phyloP scores from a whole-genome alignment of 257 asterid genomes.

The Gardenia jasminoides region DNA sequence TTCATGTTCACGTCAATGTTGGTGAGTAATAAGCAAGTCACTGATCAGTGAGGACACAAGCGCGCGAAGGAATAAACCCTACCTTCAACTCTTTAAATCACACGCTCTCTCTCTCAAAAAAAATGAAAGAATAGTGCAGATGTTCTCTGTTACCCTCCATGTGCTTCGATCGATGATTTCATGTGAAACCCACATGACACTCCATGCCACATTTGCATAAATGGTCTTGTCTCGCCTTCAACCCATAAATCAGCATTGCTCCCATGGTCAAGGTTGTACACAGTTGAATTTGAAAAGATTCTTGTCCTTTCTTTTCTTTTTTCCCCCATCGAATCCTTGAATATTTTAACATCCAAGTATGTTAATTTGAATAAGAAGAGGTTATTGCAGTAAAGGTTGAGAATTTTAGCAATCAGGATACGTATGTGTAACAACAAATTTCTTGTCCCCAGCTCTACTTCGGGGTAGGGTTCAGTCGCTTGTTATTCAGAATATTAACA shows the following conservation, averaged over 20 bases:
- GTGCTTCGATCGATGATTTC: slow-evolving; percentile 29
- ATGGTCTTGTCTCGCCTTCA: slow-evolving; percentile 24
- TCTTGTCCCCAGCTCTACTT: not conserved
- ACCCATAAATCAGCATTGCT: not conserved
- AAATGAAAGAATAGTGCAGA: slow-evolving; percentile 24
- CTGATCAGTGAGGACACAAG: not conserved
- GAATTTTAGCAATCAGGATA: not conserved
- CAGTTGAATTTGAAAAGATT: not conserved
- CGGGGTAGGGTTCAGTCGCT: not conserved
- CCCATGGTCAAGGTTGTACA: not conserved
- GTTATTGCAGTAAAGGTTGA: not conserved
- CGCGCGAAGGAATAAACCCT: slow-evolving; percentile 14
- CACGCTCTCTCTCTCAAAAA: not conserved
- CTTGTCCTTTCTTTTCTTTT: no score
- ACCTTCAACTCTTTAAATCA: slow-evolving; percentile 6
- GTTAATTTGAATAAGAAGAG: not conserved
- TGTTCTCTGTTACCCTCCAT: slow-evolving; percentile 38
- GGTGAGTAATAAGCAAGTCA: not conserved
- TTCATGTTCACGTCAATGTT: slow-evolving; percentile 14
- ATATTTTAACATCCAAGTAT: not conserved
- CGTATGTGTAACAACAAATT: not conserved
- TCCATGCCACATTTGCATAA: slow-evolving; percentile 29
- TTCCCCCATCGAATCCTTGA: not conserved
- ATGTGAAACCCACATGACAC: slow-evolving; percentile 49
- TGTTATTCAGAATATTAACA: slow-evolving; percentile 8